Conservation (phyloP, 2,329 filamentous ascomycete species). For the Colletotrichum horii region DNA sequence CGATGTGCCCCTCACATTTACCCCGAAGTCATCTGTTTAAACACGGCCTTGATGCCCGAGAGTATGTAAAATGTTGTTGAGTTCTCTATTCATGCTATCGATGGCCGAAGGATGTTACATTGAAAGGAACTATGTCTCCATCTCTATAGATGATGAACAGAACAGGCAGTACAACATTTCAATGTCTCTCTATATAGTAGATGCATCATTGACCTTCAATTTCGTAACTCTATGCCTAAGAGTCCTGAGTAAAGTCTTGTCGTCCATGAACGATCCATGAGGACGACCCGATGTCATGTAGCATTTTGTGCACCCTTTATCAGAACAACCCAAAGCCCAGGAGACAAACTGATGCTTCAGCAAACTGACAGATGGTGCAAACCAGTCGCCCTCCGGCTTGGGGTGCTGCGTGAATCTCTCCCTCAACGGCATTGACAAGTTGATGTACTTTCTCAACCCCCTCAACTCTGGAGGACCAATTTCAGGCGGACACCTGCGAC, state of each 20-base stretch:
- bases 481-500: neutral
- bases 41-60: neutral
- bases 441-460: neutral
- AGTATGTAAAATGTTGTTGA: neutral
- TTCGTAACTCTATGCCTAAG: neutral
- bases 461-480: neutral
- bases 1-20: neutral
- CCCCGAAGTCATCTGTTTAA: neutral
- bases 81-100: neutral
- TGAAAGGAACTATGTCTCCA: neutral
- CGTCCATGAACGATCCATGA: neutral
- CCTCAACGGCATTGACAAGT: neutral
- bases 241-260: neutral
- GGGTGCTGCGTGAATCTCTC: neutral
- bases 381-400: neutral
- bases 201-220: neutral
- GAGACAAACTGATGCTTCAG: neutral
- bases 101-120: neutral
- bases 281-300: neutral
- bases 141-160: neutral
- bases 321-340: neutral
- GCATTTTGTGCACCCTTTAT: neutral
- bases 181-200: neutral
- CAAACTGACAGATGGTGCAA: neutral
- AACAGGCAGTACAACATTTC: neutral